Percentiles rank a stretch among this genome's conserved stretches.
These are phyloP conservation scores for Aspergillus sp. DNA, from an alignment of 2,329 filamentous ascomycete genomes.

Conservation along the genomic window DNA sequence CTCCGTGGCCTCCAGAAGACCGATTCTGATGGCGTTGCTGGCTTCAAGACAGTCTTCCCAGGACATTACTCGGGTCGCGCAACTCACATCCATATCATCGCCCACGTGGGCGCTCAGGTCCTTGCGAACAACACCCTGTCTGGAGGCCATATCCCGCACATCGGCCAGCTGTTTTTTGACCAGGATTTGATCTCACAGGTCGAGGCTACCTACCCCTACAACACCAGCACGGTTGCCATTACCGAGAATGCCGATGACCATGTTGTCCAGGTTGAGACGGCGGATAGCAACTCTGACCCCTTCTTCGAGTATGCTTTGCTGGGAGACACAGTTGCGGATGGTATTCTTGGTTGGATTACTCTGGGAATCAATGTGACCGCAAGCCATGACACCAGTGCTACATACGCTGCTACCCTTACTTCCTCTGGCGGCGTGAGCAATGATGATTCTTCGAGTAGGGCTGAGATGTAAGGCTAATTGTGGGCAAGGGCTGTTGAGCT, in stretches of 20 bases:
- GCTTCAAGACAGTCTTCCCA: constrained; percentile 47
- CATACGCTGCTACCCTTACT: not conserved
- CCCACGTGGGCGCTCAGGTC: constrained; percentile 33
- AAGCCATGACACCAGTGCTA: constrained; percentile 9
- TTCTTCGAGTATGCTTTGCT: constrained; percentile 20
- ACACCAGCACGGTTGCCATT: constrained; percentile 18
- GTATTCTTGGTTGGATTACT: constrained; percentile 20
- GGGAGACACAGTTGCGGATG: constrained; percentile 16
- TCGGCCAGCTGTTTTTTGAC: constrained; percentile 66
- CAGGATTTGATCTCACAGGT: constrained; percentile 56
- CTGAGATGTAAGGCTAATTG: not conserved
- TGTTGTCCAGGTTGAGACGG: constrained; percentile 18
- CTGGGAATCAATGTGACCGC: constrained; percentile 18
- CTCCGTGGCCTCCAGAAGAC: constrained; percentile 48
- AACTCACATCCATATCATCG: constrained; percentile 33
- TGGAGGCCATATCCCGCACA: constrained; percentile 55
- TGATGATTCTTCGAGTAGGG: not conserved
- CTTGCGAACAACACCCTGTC: constrained; percentile 40
- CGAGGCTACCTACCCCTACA: constrained; percentile 45
- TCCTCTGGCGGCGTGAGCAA: not conserved
- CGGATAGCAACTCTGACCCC: constrained; percentile 17
- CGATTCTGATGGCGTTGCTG: constrained; percentile 44
- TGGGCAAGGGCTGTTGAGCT: no score
- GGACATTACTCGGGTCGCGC: constrained; percentile 46
- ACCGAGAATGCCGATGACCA: constrained; percentile 18